Base-by-base conservation (phyloP, 441 rosid species). In the Gossypium schwendimanii region DNA sequence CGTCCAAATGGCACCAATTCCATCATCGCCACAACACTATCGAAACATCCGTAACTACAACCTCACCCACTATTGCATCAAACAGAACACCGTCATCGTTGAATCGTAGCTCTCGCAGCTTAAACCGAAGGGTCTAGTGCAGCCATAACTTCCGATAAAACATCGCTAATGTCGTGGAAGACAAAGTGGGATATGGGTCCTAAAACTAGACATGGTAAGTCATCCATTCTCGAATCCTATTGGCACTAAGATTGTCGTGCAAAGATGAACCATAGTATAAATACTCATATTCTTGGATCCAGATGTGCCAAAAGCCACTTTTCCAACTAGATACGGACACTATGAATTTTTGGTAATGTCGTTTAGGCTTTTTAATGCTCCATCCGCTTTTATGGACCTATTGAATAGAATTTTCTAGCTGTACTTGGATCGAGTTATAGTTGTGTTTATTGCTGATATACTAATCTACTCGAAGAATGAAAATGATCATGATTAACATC, bases 141-240 rank as follows among this genome's bases (percentile, higher is more conserved):
- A 6, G 80, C 84, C 78, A 79, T 81, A 4, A 92, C 94, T 59
- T 83, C 86, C 7, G 78, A 73, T 24, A 82, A 75, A 9, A 87
- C 90, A 0, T 92, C 94, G 0, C 96, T 96, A 0, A 96, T 92
- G 7, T 92, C 94, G n/a, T 92, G 96, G 9, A 92, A 83, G 3
- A 91, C 93, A 59, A 90, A 91, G 80, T 90, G 95, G 7, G 95
- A 89, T 3, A 71, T 86, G 2, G 33, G 1, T 28, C 33, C 6
- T 28, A 28, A 28, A 28, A 28, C 6, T 28, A 28, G 6, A 89
- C 87, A 73, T 91, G 93, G 66, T 89, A 91, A 71, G 95, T 92
- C 79, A 89, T 90, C 95, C 93, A 91, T 71, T 91, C 97, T 69
- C 95, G 76, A 26, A 91, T 79, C 71, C 95, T 84, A 5, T 79